phyloP scores from a whole-genome alignment of 2,329 filamentous ascomycete genomes.

The Aspergillus puulaauensis region DNA sequence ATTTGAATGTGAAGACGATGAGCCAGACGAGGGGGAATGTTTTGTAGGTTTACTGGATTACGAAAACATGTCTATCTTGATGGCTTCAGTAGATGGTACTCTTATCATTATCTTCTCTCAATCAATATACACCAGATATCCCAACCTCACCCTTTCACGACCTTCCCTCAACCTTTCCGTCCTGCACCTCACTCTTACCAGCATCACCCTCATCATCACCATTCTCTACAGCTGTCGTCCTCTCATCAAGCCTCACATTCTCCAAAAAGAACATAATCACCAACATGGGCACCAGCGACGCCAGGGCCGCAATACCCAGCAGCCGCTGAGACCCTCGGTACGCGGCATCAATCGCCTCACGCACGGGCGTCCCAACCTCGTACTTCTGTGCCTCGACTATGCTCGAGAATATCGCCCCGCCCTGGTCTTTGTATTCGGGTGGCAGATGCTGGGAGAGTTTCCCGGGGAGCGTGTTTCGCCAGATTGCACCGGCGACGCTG shows the following conservation, averaged over 20 bases:
- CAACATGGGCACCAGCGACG: conserved; percentile 19
- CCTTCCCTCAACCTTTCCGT: too few species aligned
- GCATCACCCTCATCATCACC: background rate
- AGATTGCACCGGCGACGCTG: conserved; percentile 38
- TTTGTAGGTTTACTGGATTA: too few species aligned
- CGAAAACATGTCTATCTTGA: too few species aligned
- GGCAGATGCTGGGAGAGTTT: conserved; percentile 22
- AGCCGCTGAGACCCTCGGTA: conserved; percentile 23
- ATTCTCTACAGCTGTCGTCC: background rate
- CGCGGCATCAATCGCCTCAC: conserved; percentile 20
- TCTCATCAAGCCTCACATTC: conserved; percentile 20
- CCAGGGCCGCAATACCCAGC: conserved; percentile 19
- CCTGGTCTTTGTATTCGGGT: conserved; percentile 17
- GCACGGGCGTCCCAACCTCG: conserved; percentile 9
- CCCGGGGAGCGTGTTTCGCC: conserved; percentile 27
- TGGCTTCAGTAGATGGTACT: too few species aligned
- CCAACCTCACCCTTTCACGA: too few species aligned
- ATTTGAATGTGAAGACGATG: conserved; percentile 52
- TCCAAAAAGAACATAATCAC: conserved; percentile 24
- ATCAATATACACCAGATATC: too few species aligned
- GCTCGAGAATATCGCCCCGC: conserved; percentile 20
- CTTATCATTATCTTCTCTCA: too few species aligned
- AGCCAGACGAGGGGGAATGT: conserved; percentile 51
- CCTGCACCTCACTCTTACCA: background rate
- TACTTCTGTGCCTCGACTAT: conserved; percentile 21